A percentile compares a stretch with the other conserved stretches of the same genome.
These are phyloP conservation scores for Fusarium albidum DNA, from an alignment of 2,329 filamentous ascomycete genomes.

Conservation along the genomic window DNA sequence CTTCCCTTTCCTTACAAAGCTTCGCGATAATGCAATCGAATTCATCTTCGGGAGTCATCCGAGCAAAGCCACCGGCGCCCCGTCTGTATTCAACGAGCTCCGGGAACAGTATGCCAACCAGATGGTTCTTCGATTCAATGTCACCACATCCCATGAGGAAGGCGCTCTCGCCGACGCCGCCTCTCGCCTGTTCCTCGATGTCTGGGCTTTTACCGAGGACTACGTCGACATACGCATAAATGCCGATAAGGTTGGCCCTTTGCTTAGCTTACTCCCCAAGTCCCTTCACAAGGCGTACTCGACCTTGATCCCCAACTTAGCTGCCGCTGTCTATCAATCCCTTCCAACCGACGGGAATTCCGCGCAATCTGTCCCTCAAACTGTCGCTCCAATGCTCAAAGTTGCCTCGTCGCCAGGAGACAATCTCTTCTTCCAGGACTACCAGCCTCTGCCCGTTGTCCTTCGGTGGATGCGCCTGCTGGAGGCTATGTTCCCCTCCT, in stretches of 20 bases:
- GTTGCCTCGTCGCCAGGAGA: slow-evolving; percentile 53
- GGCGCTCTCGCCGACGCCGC: slow-evolving; percentile 75
- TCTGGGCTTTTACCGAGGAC: slow-evolving; percentile 85
- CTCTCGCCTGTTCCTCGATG: slow-evolving; percentile 80
- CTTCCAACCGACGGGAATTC: slow-evolving; percentile 37
- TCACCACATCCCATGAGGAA: slow-evolving; percentile 74
- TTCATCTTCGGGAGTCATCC: slow-evolving; percentile 58
- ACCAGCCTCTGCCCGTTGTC: slow-evolving; percentile 85
- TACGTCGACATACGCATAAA: slow-evolving; percentile 87
- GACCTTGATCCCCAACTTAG: slow-evolving; percentile 81
- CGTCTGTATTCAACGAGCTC: slow-evolving; percentile 42
- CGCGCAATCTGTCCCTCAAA: slow-evolving; percentile 35
- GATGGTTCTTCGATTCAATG: slow-evolving; percentile 88
- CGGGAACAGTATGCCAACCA: slow-evolving; percentile 74
- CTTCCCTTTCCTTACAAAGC: slow-evolving; percentile 59
- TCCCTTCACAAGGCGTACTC: slow-evolving; percentile 77
- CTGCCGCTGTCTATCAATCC: slow-evolving; percentile 74
- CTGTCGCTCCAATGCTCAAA: slow-evolving; percentile 41
- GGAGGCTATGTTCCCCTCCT: slow-evolving; percentile 86
- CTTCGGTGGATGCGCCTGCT: slow-evolving; percentile 92
- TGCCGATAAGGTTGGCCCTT: slow-evolving; percentile 77
- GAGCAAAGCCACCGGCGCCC: slow-evolving; percentile 38
- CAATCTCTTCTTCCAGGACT: slow-evolving; percentile 90
- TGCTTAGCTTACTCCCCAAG: slow-evolving; percentile 79
- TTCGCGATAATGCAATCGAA: slow-evolving; percentile 60